Evolutionary conservation across 2,329 filamentous ascomycete species (phyloP).

Genomic region (Tolypocladium album): DNA sequence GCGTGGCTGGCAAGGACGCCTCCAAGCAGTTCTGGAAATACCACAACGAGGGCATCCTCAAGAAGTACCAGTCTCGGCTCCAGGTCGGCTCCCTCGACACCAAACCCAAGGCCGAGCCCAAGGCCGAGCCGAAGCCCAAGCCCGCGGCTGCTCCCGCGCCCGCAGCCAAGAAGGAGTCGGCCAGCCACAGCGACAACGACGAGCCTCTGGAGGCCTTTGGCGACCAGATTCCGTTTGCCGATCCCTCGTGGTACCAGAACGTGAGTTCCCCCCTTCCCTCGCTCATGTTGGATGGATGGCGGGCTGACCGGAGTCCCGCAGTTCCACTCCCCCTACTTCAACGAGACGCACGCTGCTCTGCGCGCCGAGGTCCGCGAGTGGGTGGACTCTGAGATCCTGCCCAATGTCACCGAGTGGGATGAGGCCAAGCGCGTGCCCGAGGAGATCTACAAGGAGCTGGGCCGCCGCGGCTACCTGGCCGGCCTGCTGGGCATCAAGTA

Average conservation of each 20-base stretch:
- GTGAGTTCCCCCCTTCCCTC: conserved; percentile 39
- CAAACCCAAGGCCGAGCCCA: conserved; percentile 61
- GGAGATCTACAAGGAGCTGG: conserved; percentile 91
- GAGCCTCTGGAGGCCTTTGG: conserved; percentile 80
- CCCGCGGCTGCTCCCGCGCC: conserved; percentile 14
- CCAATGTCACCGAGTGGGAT: conserved; percentile 91
- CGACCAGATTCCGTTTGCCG: conserved; percentile 78
- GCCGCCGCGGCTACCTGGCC: conserved; percentile 83
- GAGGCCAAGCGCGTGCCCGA: conserved; percentile 85
- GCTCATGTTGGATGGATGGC: neutral
- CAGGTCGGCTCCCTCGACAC: conserved; percentile 81
- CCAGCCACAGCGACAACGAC: conserved; percentile 32
- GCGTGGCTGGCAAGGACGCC: conserved; percentile 55
- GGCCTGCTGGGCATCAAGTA: conserved; percentile 80
- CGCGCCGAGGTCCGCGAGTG: conserved; percentile 86
- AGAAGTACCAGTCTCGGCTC: conserved; percentile 70
- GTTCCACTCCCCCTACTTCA: conserved; percentile 96
- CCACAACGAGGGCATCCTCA: conserved; percentile 78
- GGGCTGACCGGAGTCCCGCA: conserved; percentile 21
- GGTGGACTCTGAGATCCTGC: conserved; percentile 83
- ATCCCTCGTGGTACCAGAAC: conserved; percentile 90
- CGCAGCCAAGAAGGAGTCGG: conserved; percentile 19
- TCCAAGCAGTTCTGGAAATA: conserved; percentile 62
- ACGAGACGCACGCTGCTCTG: conserved; percentile 84
- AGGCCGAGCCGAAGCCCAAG: conserved; percentile 32